phyloP scores from a whole-genome alignment of 1,284 basidiomycete species.

The Trichosporon sp. region DNA sequence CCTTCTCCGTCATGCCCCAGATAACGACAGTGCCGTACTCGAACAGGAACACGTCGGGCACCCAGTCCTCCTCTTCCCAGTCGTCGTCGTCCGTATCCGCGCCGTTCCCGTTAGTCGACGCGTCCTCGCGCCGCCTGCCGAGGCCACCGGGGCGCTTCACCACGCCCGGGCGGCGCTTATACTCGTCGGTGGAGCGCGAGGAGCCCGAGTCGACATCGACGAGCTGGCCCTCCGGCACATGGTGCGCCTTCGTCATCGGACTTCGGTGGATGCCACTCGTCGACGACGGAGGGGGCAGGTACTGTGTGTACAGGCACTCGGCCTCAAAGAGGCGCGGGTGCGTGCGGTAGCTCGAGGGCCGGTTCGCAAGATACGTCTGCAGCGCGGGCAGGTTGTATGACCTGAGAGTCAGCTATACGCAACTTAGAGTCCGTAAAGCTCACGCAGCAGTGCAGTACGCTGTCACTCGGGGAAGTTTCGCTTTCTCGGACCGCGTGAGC shows the following conservation, averaged over 20 bases:
- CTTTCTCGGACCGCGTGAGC: slow-evolving; percentile 89
- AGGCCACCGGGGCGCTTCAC: slow-evolving; percentile 44
- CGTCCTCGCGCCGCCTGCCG: slow-evolving; percentile 57
- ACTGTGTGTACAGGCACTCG: slow-evolving; percentile 49
- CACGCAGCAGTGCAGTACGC: slow-evolving; percentile 92
- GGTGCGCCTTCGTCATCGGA: background rate
- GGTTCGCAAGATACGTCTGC: slow-evolving; percentile 79
- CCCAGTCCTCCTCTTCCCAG: slow-evolving; percentile 59
- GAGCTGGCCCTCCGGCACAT: slow-evolving; percentile 43
- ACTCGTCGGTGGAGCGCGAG: slow-evolving; percentile 6
- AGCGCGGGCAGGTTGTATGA: slow-evolving; percentile 84
- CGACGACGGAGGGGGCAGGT: slow-evolving; percentile 41
- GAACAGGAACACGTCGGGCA: slow-evolving; percentile 84
- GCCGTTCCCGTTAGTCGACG: slow-evolving; percentile 44
- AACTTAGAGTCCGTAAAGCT: slow-evolving; percentile 27
- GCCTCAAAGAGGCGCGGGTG: slow-evolving; percentile 60
- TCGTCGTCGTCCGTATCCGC: slow-evolving; percentile 44
- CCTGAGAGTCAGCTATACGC: slow-evolving; percentile 48
- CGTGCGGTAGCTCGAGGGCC: slow-evolving; percentile 74
- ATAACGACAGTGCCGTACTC: slow-evolving; percentile 86
- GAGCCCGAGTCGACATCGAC: slow-evolving; percentile 25
- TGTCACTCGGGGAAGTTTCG: slow-evolving; percentile 86
- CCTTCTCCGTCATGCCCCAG: slow-evolving; percentile 92
- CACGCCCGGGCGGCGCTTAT: slow-evolving; percentile 42
- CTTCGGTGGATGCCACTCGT: slow-evolving; percentile 2